Base-by-base conservation (phyloP, 768 basidiomycete species). In the Boletus reticuloceps region DNA sequence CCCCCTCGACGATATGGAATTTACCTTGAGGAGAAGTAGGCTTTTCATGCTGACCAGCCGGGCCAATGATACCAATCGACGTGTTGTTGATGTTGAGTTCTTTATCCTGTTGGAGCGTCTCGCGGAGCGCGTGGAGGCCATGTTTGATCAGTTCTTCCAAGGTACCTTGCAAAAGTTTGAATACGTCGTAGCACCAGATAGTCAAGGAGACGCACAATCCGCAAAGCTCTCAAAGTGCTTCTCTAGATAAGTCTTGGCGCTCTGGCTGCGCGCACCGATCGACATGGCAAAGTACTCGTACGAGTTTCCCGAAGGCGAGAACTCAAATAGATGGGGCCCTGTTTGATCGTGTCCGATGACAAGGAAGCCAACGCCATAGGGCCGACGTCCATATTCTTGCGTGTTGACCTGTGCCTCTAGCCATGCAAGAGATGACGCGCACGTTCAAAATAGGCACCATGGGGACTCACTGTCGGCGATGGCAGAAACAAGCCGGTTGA, bases 221-320 rank as follows among this genome's bases (percentile, higher is more conserved):
- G 80, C 79, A 68, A 98, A 99, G 64, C 79, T 82, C 70, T 91
- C 88, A 65, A 85, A 97, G 67, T 98, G 86, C 72, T 89, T 92
- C 78, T 99, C 97, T 37, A 99, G 79, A 72, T 98, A 99, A 13
- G 97, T 99, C 75, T 98, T 98, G 47, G 97, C 96, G 63, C 93
- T 96, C 75, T 99, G 97, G 73, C 91, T 94, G 48, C 97, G 85
- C 14, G 96, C 96, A 49, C 97, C 97, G 72, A 99, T 99, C 39
- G 94, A 96, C 84, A 98, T 95, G 46, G 97, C 97, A 69, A 86
- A 93, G 74, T 98, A 99, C 72, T 98, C 96, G 69, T 96, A 98
- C 20, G 93, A 92, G 68, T 91, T 95, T 19, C 97, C 97, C 0
- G 95, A 91, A 0, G 97, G 97, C 1, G 95, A 95, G 77, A 99